Conservation (phyloP, 2,329 filamentous ascomycete species). For the Emmonsia crescens region DNA sequence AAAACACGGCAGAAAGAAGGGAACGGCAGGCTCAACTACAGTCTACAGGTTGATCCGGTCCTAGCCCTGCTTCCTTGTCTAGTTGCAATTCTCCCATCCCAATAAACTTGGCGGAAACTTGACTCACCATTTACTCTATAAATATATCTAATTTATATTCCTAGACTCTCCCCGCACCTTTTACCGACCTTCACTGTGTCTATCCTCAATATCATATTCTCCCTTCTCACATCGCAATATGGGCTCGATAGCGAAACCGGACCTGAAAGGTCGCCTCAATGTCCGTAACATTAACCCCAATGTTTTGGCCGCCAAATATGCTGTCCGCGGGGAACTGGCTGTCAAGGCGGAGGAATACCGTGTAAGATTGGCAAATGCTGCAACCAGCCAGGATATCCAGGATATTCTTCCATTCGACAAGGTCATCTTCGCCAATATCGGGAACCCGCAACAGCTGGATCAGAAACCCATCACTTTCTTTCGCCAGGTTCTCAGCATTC, state of each 20-base stretch:
- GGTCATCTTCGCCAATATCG: conserved; percentile 95
- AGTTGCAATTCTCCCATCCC: neutral
- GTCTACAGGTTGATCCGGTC: neutral
- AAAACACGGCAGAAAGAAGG: no score
- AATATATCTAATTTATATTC: neutral
- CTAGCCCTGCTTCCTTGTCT: neutral
- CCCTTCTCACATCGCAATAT: conserved; percentile 6
- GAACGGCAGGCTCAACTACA: neutral
- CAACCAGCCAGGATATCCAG: conserved; percentile 14
- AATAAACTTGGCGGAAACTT: neutral
- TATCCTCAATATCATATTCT: neutral
- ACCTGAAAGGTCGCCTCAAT: conserved; percentile 45
- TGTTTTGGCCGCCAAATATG: conserved; percentile 81
- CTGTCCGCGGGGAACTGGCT: conserved; percentile 89
- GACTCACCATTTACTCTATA: neutral
- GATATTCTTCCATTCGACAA: conserved; percentile 64
- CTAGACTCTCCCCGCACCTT: neutral
- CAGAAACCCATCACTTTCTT: conserved; percentile 99
- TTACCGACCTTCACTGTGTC: neutral
- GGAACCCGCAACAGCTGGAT: conserved; percentile 96
- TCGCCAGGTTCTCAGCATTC: conserved; percentile 82
- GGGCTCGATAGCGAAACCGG: conserved; percentile 9
- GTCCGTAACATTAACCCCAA: conserved; percentile 87
- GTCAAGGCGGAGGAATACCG: conserved; percentile 89
- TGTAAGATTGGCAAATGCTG: conserved; percentile 44